Evolutionary conservation across 192 early-diverging fungal genomes (phyloP), one percentile per base, ranked within the genome.

Genomic region (Diversispora eburnea): DNA sequence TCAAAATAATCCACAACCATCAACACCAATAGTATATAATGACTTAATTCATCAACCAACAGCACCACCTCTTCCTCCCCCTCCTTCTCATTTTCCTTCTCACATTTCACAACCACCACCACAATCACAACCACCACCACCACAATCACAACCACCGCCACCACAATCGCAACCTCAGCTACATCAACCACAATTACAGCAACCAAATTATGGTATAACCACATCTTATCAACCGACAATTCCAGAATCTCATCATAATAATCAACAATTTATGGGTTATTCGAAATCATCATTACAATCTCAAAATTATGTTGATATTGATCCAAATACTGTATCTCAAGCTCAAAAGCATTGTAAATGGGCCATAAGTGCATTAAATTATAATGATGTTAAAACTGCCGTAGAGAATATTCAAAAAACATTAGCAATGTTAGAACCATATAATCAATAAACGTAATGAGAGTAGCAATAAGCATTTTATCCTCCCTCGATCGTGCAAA

Each of bases 311-410:
- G 57, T 65, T 42, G 64, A 76, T 41, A 57, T 91, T 19, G 87
- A 87, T 51, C 82, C 88, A 13, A 58, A 71, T 2, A 85, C 85
- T 13, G 82, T 89, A 6, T 83, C 87, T 12, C 74, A 78, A 2
- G 95, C 94, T 1, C 93, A 95, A 66, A 99, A 99, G 80, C 84
- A 89, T 55, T 86, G 94, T 10, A 90, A 92, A 69, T 98, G 91
- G 85, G 96, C 95, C 3, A 92, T 95, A 75, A 96, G 94, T 75
- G 92, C 97, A 4, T 74, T 99, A 17, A 91, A 96, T 68, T 99
- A 97, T 74, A 95, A 97, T 71, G 97, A 99, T 81, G 86, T 98
- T 15, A 77, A 84, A 4, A 94, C 92, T 0, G 95, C 97, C 5
- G 83, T 95, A n/a, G 81, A 86, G 6, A 89, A 94, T 70, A 74